Base-by-base conservation (phyloP, 371 early-diverging fungal genomes). In the Mucor mucedo region DNA sequence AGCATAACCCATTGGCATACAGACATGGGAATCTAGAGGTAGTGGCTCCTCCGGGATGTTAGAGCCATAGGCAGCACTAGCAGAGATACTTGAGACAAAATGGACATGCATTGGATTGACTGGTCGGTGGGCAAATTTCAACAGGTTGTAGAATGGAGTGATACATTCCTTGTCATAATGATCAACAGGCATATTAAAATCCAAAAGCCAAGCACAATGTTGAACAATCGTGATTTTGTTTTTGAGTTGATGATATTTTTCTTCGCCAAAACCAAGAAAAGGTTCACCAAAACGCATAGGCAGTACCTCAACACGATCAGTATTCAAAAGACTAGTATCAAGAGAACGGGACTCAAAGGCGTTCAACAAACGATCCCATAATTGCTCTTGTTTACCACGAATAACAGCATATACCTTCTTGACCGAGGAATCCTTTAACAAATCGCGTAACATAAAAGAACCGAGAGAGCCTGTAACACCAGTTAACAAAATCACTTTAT, bases 381-480 rank as follows among this genome's bases (percentile, higher is more conserved):
- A 29, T 13, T 57, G 21, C 2, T 30, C 56, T 14, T 55, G 21
- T 2, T 65, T 55, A 4, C 74, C 76, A 44, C 80, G 75, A 16
- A 77, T 61, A 27, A 72, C 42, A 41, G 66, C 63, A 29, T 77
- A 75, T 4, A 80, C 64, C 52, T 69, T 76, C 14, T 69, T 71
- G 8, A 76, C 67, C 1, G 57, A 40, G 4, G 50, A 16, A 16
- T 68, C 59, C 27, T 67, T n/a, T 5, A 79, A 44, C 41, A 82
- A 38, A 49, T 69, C 70, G 5, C 65, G 68, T 28, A 82, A 41
- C 55, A 77, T 59, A 30, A 82, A 74, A 1, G 72, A 71, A 1
- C 79, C 82, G 7, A 82, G 55, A 5, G 78, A 72, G 0, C 82
- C 82, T 42, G 78, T 82, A 5, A 76, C 75, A 11, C 82, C 82